Conservation (phyloP, 495 filamentous ascomycete genomes). For the Penicillium bovifimosum region DNA sequence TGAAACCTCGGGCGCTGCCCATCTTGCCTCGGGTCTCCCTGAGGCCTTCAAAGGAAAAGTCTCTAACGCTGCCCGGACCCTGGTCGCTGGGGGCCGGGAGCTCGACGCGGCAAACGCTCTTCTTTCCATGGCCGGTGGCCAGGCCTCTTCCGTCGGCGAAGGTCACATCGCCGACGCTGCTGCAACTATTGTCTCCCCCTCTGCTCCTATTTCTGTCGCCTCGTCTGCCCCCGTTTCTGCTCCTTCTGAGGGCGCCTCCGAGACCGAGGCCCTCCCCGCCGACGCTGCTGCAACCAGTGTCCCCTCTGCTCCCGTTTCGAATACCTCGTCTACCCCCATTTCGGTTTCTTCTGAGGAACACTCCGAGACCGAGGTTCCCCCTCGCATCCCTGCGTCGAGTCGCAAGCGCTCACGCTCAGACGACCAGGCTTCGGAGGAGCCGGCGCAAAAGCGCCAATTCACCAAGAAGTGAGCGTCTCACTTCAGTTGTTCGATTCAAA, state of each 20-base stretch:
- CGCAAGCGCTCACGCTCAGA: constrained; percentile 12
- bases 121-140: constrained; percentile 4
- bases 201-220: neutral
- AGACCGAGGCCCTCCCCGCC: neutral
- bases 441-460: constrained; percentile 14
- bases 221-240: neutral
- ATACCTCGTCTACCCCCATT: neutral
- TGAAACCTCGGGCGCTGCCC: neutral
- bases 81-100: constrained; percentile 1
- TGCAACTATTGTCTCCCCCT: neutral
- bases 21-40: neutral
- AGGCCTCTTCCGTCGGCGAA: neutral
- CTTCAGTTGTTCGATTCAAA: no score
- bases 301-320: neutral
- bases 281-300: neutral
- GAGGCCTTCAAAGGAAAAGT: neutral
- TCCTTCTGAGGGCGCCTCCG: neutral
- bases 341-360: neutral
- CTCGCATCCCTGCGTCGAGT: constrained; percentile 3
- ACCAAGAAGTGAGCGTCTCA: constrained; percentile 5
- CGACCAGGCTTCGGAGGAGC: constrained; percentile 1
- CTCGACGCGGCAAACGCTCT: constrained; percentile 17
- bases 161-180: neutral
- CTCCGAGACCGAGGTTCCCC: neutral
- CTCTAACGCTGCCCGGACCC: neutral